Percentiles rank a stretch among this genome's conserved stretches.
Conservation (phyloP, 2,329 filamentous ascomycete genomes). For the Trichoderma sp. region DNA sequence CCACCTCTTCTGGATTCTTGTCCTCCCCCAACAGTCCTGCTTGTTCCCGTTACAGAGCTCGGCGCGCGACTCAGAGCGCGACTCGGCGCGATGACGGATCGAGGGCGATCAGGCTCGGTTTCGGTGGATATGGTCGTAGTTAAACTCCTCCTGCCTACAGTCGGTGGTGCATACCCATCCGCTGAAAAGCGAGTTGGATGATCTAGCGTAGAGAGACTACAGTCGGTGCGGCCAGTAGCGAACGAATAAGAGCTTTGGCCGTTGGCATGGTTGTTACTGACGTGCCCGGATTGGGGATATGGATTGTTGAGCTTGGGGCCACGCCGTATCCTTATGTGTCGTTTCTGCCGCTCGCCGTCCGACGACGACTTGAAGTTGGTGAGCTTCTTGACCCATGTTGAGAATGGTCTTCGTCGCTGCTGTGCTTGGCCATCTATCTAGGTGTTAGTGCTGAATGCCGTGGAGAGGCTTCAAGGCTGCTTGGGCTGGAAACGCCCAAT, state of each 20-base stretch:
- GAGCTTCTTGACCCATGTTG: conserved; percentile 92
- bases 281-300: conserved; percentile 78
- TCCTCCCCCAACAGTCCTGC: conserved; percentile 66
- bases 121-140: conserved; percentile 79
- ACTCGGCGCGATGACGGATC: conserved; percentile 75
- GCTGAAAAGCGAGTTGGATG: conserved; percentile 62
- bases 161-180: conserved; percentile 58
- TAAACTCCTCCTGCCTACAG: conserved; percentile 68
- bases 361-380: conserved; percentile 80
- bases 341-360: conserved; percentile 51
- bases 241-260: conserved; percentile 55
- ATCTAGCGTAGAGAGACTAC: conserved; percentile 55
- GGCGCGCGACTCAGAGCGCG: conserved; percentile 67
- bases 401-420: conserved; percentile 80
- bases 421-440: conserved; percentile 64
- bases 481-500: conserved; percentile 3
- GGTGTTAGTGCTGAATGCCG: conserved; percentile 33
- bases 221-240: conserved; percentile 57
- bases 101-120: conserved; percentile 74
- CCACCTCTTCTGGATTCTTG: conserved; percentile 69
- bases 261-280: conserved; percentile 36
- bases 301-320: conserved; percentile 77
- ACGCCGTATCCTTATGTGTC: conserved; percentile 54
- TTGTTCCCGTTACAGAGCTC: conserved; percentile 71
- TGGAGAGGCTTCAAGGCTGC: not conserved